Evolutionary conservation across 106 monocot genomes (phyloP), one percentile per base, ranked within the genome.

Genomic region (Dendrobium catenatum): DNA sequence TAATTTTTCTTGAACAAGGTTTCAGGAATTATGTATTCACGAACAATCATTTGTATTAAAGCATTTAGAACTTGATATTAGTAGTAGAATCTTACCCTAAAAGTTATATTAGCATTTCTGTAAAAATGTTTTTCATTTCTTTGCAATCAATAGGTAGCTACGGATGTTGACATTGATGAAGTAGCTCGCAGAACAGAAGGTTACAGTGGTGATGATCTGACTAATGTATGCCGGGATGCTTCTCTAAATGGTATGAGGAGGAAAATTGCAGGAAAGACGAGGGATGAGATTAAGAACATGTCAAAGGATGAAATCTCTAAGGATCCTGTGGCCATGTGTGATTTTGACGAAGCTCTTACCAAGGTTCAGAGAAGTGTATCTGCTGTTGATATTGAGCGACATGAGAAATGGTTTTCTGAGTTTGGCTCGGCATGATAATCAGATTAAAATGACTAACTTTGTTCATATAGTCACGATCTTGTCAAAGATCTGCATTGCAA

Each of bases 201-300:
- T 0, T 99, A 99, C 68, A 99, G 98, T 81, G 98, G 98, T 37
- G 98, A 99, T 70, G 95, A 95, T 54, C 89, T 95, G 48, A 95
- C 93, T 51, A 95, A 95, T 76, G 93, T 99, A 16, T 99, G 98
- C 22, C 84, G 98, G 40, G 95, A 95, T 58, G 98, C 98, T 72
- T 95, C 95, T 6, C 78, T 95, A 61, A 99, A 95, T 46, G 95
- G 98, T 19, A 99, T 95, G 98, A 84, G 98, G 47, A 88, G 95
- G 4, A 99, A 95, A 75, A 99, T 99, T 42, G 98, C 98, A 41
- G 98, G 98, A 3, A 98, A 98, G 82, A 98, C 98, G 1, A 81
- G 98, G 17, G 98, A 98, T 47, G 98, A 98, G 83, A 98, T 98
- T 27, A 98, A 91, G 84, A 98, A 87, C 87, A 98, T 98, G 98